Evolutionary conservation across 2,329 filamentous ascomycete species (phyloP), one percentile per base, ranked within the genome.

Genomic region (Beauveria brongniartii): DNA sequence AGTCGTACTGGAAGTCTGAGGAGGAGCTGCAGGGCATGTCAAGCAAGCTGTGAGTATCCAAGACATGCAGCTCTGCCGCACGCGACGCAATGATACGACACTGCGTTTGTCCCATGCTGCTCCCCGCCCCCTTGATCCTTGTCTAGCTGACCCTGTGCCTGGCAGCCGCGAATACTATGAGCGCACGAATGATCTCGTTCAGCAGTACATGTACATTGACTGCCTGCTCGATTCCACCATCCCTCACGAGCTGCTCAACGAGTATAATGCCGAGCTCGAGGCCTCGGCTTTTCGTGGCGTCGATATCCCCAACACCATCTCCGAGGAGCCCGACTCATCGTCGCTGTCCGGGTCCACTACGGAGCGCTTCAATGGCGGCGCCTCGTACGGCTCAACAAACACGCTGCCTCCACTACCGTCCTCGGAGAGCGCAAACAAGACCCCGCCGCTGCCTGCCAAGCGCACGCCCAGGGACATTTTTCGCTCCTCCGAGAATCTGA

Each of bases 141-240:
- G 44, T 50, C 22, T 61, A 14, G 62, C 58, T 61, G 53, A 61
- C 56, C 18, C 55, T n/a, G 14, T 20, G 16, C 34, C 43, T 20
- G 20, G 2, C 64, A 88, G 85, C 63, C 89, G 92, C 52, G 71
- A 87, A 69, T 97, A 96, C 76, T 96, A 97, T 70, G 88, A 95
- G 77, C 85, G 90, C 48, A 93, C 87, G 70, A 97, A 97, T 75
- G 86, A 87, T 66, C 80, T 97, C 48, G 86, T 97, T 62, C 90
- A 94, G 72, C 89, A 96, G 71, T 97, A 97, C 72, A 80, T 95
- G 64, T 97, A 95, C 72, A 96, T 97, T 67, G 93, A 97, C 74
- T 85, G 88, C 57, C 79, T 97, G 61, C 82, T 97, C 63, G 92
- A 96, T 74, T 96, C 91, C 9, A 92, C 91, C 34, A 83, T 96